phyloP scores from a whole-genome alignment of 495 filamentous ascomycete species.

The Hypoxylon fuscum region DNA sequence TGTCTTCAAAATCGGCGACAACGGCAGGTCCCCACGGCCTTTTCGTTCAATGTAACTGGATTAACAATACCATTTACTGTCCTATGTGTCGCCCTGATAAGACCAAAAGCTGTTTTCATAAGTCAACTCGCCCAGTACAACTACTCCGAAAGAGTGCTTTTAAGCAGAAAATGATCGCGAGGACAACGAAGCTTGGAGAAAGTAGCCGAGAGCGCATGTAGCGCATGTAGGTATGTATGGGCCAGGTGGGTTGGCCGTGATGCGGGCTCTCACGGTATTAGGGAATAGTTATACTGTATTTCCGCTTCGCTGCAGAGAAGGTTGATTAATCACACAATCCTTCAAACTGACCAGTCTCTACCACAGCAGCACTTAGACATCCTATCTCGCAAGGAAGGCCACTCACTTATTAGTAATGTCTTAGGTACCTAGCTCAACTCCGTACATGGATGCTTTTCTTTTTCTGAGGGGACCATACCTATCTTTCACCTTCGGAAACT shows the following conservation, averaged over 20 bases:
- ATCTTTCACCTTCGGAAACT: slow-evolving; percentile 20
- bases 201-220: slow-evolving; percentile 6
- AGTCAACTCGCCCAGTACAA: slow-evolving; percentile 5
- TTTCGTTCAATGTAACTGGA: slow-evolving; percentile 14
- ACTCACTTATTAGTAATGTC: slow-evolving; percentile 16
- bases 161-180: slow-evolving; percentile 3
- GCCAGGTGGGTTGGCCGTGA: slow-evolving; percentile 8
- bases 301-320: slow-evolving; percentile 1
- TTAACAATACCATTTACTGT: not conserved
- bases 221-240: not conserved
- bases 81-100: not conserved
- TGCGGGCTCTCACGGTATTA: slow-evolving; percentile 38
- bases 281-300: slow-evolving; percentile 39
- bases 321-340: slow-evolving; percentile 34
- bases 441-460: slow-evolving; percentile 20
- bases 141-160: slow-evolving; percentile 6
- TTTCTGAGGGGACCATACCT: slow-evolving; percentile 1
- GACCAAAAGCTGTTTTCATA: slow-evolving; percentile 5
- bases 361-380: slow-evolving; percentile 7
- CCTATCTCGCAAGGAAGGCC: slow-evolving; percentile 29
- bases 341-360: slow-evolving; percentile 33
- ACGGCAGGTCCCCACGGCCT: slow-evolving; percentile 13
- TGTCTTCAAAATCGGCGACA: slow-evolving; percentile 14
- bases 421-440: no score
- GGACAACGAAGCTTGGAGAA: slow-evolving; percentile 5